These are phyloP conservation scores for Thalassia testudinum DNA, from an alignment of 116 monocot species.

Conservation along the genomic window DNA sequence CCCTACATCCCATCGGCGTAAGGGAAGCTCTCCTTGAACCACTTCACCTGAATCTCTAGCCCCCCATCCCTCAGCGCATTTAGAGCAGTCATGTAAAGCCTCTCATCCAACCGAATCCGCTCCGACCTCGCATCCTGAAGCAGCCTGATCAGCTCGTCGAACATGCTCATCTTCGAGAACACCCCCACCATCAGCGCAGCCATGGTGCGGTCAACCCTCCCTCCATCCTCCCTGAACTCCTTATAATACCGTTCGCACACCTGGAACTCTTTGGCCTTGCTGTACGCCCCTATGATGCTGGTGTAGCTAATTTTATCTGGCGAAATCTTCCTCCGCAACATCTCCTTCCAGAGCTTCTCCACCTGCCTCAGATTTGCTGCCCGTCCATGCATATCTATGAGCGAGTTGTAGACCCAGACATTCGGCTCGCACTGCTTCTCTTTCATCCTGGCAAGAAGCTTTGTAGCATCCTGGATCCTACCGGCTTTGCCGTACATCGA, in stretches of 20 bases:
- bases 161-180: slow-evolving; percentile 43
- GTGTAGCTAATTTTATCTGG: slow-evolving; percentile 75
- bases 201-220: slow-evolving; percentile 43
- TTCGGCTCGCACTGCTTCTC: slow-evolving; percentile 71
- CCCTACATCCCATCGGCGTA: slow-evolving; percentile 4
- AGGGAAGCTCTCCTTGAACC: slow-evolving; percentile 42
- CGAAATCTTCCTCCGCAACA: slow-evolving; percentile 36
- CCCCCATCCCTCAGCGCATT: slow-evolving; percentile 69
- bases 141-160: slow-evolving; percentile 55
- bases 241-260: slow-evolving; percentile 44
- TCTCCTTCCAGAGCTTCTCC: slow-evolving; percentile 89
- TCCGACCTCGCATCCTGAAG: slow-evolving; percentile 35
- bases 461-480: slow-evolving; percentile 45
- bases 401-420: slow-evolving; percentile 80
- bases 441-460: slow-evolving; percentile 78
- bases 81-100: slow-evolving; percentile 59
- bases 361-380: slow-evolving; percentile 34
- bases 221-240: slow-evolving; percentile 45
- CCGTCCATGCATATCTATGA: slow-evolving; percentile 63
- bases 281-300: slow-evolving; percentile 48
- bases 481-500: slow-evolving; percentile 64
- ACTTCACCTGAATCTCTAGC: slow-evolving; percentile 33
- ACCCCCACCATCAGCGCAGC: slow-evolving; percentile 83
- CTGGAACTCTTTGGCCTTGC: slow-evolving; percentile 33
- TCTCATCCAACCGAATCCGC: slow-evolving; percentile 37